Evolutionary conservation across 2,329 filamentous ascomycete species (phyloP).

Genomic region (Cladosporium sphaerospermum): DNA sequence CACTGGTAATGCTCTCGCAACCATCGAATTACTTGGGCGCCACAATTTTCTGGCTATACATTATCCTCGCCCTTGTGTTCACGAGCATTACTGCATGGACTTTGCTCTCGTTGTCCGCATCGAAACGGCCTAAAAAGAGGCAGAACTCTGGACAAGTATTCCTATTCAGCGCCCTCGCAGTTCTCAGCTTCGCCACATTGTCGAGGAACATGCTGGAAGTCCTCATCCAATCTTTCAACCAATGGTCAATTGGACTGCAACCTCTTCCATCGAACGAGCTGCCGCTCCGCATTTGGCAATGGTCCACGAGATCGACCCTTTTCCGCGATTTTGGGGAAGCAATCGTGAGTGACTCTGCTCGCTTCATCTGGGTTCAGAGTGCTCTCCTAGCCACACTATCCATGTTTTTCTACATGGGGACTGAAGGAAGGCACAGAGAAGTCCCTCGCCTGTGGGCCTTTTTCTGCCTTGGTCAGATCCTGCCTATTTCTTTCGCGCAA

Average conservation of each 20-base stretch:
- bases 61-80: constrained; percentile 24
- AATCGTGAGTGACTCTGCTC: constrained; percentile 20
- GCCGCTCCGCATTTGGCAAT: constrained; percentile 20
- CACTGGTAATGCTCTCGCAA: neutral
- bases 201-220: constrained; percentile 32
- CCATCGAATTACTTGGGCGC: constrained; percentile 23
- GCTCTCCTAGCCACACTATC: constrained; percentile 22
- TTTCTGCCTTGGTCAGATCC: constrained; percentile 30
- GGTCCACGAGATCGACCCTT: constrained; percentile 28
- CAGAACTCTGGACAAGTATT: neutral
- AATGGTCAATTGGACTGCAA: constrained; percentile 16
- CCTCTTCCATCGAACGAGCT: neutral
- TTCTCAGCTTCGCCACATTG: constrained; percentile 26
- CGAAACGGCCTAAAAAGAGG: neutral
- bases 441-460: constrained; percentile 29
- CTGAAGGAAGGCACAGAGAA: constrained; percentile 21
- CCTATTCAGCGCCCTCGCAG: constrained; percentile 21
- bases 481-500: constrained; percentile 30
- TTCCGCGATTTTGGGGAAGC: constrained; percentile 30
- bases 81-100: constrained; percentile 14
- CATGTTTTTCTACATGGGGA: constrained; percentile 25
- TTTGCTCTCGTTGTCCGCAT: neutral
- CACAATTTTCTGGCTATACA: constrained; percentile 31
- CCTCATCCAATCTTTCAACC: constrained; percentile 27
- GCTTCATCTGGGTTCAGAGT: constrained; percentile 23